phyloP scores from a whole-genome alignment of 2,329 filamentous ascomycete species.

The Xylariales sp. region DNA sequence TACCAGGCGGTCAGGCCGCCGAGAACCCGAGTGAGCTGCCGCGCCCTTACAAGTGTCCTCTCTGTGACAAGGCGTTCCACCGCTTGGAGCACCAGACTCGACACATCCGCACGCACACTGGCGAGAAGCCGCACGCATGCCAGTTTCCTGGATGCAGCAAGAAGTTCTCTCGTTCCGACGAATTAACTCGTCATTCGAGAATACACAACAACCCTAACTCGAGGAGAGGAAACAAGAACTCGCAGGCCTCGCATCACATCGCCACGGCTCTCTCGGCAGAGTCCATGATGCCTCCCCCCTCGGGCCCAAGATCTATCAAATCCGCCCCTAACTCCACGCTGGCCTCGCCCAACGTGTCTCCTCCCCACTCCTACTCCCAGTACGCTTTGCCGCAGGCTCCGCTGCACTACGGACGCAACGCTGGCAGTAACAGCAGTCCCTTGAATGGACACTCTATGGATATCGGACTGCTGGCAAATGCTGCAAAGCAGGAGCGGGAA shows the following conservation, averaged over 20 bases:
- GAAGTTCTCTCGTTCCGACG: constrained; percentile 93
- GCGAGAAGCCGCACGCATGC: constrained; percentile 97
- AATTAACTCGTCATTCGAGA: constrained; percentile 91
- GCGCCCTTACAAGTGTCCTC: constrained; percentile 94
- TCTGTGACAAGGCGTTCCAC: constrained; percentile 98
- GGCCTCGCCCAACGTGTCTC: constrained; percentile 92
- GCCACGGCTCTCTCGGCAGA: constrained; percentile 46
- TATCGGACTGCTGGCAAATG: constrained; percentile 57
- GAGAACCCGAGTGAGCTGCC: constrained; percentile 70
- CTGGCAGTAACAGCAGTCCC: constrained; percentile 31
- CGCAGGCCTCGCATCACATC: constrained; percentile 40
- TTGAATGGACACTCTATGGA: constrained; percentile 38
- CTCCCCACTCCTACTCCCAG: constrained; percentile 81
- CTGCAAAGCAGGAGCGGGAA: constrained; percentile 60
- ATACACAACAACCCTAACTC: constrained; percentile 99
- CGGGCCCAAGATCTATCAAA: constrained; percentile 71
- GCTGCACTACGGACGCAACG: constrained; percentile 44
- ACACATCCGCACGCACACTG: constrained; percentile 95
- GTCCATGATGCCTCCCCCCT: constrained; percentile 72
- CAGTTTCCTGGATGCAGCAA: constrained; percentile 94
- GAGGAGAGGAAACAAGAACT: constrained; percentile 80
- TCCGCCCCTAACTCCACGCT: constrained; percentile 85
- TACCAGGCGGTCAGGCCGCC: constrained; percentile 57
- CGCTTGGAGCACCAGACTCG: constrained; percentile 87
- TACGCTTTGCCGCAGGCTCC: constrained; percentile 49